These are phyloP conservation scores for Penstemon newberryi DNA, from an alignment of 257 asterid species.

Conservation along the genomic window DNA sequence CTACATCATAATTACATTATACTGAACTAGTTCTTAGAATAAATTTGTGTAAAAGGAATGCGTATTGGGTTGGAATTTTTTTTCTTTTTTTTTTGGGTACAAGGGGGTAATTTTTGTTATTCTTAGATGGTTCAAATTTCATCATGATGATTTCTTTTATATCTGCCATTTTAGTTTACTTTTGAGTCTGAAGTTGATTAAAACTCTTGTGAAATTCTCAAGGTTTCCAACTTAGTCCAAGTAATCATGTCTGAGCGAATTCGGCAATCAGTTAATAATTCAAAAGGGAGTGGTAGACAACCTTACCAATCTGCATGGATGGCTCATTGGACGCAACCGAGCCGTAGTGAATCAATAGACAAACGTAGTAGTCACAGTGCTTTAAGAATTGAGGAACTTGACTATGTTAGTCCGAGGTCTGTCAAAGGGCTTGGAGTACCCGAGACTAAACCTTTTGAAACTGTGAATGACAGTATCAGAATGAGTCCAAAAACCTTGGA, in stretches of 20 bases:
- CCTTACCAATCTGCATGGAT: conserved; percentile 56
- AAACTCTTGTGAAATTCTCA: conserved; percentile 23
- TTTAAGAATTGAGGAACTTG: too few species aligned
- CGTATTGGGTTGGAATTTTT: too few species aligned
- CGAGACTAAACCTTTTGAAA: conserved; percentile 14
- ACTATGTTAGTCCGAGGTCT: conserved; percentile 11
- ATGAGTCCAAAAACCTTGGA: conserved; percentile 30
- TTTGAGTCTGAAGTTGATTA: not conserved
- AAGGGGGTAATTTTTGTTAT: too few species aligned
- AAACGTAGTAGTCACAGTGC: conserved; percentile 11
- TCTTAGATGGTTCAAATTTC: too few species aligned
- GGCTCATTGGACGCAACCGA: conserved; percentile 62
- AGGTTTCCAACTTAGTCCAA: conserved; percentile 20
- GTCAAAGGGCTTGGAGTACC: conserved; percentile 29
- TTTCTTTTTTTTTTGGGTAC: too few species aligned
- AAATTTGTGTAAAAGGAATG: too few species aligned
- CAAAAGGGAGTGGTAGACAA: conserved; percentile 22
- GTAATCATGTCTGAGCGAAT: conserved; percentile 51
- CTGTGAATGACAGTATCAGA: conserved; percentile 18
- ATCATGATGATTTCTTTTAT: too few species aligned
- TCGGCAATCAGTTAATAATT: conserved; percentile 22
- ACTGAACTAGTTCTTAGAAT: too few species aligned
- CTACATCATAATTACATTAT: too few species aligned
- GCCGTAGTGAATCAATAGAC: not conserved
- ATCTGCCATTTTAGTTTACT: too few species aligned